Percentiles rank a stretch among this genome's conserved stretches.
Evolutionary conservation across 139 green algal genomes (phyloP).

Genomic region (Zygnema circumcarinatum): DNA sequence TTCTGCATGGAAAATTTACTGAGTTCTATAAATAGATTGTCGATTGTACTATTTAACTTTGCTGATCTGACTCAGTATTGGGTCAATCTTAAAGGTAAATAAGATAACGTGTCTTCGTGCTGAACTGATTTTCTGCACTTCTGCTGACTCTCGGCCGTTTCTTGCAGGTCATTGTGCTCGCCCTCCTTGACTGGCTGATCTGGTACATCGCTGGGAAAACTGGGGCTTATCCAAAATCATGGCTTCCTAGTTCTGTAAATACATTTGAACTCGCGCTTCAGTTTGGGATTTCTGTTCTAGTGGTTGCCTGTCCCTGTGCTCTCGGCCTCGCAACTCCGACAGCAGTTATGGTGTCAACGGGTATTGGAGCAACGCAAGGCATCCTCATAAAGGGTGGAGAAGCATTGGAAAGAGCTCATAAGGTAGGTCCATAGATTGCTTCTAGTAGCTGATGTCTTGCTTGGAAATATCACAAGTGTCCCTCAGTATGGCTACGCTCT

Average conservation of each 20-base stretch:
- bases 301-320: constrained; percentile 97
- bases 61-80: too few species aligned
- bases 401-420: constrained; percentile 73
- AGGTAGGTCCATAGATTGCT: constrained; percentile 45
- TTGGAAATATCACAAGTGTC: background rate
- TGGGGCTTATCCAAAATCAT: constrained; percentile 66
- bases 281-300: constrained; percentile 94
- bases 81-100: too few species aligned
- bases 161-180: constrained; percentile 80
- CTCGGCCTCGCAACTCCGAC: constrained; percentile 94
- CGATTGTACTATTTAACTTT: too few species aligned
- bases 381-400: constrained; percentile 95
- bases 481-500: background rate
- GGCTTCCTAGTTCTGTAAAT: constrained; percentile 77
- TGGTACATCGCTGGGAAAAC: constrained; percentile 78
- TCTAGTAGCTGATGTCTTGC: background rate
- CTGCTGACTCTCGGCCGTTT: too few species aligned
- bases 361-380: constrained; percentile 82
- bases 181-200: constrained; percentile 75
- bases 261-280: constrained; percentile 91
- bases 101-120: too few species aligned
- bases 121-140: too few species aligned
- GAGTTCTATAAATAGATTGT: too few species aligned
- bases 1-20: too few species aligned
- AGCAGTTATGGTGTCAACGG: constrained; percentile 96